Conservation (phyloP, 345 rosid species). For the Murraya paniculata region DNA sequence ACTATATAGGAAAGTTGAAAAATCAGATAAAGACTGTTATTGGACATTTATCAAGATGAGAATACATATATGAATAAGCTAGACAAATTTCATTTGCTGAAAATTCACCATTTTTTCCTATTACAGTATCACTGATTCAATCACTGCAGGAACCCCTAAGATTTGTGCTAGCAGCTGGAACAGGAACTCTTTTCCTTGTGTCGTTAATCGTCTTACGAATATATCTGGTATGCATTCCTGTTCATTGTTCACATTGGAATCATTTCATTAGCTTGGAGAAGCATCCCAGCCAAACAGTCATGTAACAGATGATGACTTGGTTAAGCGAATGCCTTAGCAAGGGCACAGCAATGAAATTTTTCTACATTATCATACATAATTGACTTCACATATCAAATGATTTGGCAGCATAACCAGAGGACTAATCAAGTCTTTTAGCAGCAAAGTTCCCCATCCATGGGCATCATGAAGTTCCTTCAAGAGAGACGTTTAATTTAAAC, state of each 20-base stretch:
- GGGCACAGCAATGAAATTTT: not conserved
- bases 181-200: slow-evolving; percentile 85
- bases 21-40: not conserved
- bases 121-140: not conserved
- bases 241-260: not conserved
- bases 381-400: not conserved
- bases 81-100: not conserved
- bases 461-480: not conserved
- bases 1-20: not conserved
- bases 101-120: not conserved
- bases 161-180: slow-evolving; percentile 86
- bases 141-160: slow-evolving; percentile 78
- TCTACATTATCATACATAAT: not conserved
- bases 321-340: not conserved
- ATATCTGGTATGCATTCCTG: slow-evolving; percentile 59
- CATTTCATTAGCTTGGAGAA: not conserved
- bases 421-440: not conserved
- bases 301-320: not conserved
- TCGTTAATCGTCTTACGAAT: slow-evolving; percentile 78
- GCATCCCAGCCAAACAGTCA: not conserved
- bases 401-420: not conserved
- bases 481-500: not conserved
- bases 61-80: not conserved
- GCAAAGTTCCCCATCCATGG: not conserved
- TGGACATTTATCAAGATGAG: not conserved